Evolutionary conservation across 805 yeast genomes (phyloP).

Genomic region (Lachancea dasiensis): DNA sequence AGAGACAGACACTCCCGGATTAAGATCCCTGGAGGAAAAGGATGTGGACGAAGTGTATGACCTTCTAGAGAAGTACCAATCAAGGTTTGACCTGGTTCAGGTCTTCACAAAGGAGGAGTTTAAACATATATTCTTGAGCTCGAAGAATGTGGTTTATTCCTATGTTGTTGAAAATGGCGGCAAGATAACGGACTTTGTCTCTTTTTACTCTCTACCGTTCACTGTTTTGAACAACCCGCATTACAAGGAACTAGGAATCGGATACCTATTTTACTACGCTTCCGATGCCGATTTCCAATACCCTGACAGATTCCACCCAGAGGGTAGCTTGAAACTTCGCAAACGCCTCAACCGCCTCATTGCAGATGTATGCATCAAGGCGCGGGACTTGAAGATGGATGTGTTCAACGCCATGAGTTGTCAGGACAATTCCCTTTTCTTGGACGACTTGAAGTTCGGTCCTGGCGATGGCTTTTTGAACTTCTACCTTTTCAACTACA

Average conservation of each 20-base stretch:
- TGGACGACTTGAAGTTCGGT: conserved; percentile 81
- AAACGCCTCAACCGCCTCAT: conserved; percentile 57
- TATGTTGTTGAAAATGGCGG: conserved; percentile 64
- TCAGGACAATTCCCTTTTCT: conserved; percentile 81
- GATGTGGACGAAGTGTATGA: conserved; percentile 63
- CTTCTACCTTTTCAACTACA: conserved; percentile 88
- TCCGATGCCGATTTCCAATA: conserved; percentile 51
- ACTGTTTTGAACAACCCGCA: conserved; percentile 62
- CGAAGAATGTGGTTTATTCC: conserved; percentile 57
- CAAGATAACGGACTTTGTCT: conserved; percentile 77
- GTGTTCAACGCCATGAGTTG: conserved; percentile 90
- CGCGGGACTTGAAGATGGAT: conserved; percentile 64
- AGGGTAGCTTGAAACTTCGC: conserved; percentile 41
- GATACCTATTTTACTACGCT: conserved; percentile 87
- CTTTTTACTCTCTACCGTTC: conserved; percentile 85
- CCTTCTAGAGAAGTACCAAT: conserved; percentile 57
- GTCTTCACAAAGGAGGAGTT: conserved; percentile 53
- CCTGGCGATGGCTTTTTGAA: conserved; percentile 89
- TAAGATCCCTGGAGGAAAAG: conserved; percentile 43
- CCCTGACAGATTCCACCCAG: conserved; percentile 35
- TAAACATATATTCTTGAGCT: conserved; percentile 74
- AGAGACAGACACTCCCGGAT: conserved; percentile 44
- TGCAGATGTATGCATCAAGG: conserved; percentile 68
- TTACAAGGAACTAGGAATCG: conserved; percentile 70
- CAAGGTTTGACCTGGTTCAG: conserved; percentile 68